Conservation (phyloP, 371 early-diverging fungal genomes). For the Syncephalastrum monosporum region DNA sequence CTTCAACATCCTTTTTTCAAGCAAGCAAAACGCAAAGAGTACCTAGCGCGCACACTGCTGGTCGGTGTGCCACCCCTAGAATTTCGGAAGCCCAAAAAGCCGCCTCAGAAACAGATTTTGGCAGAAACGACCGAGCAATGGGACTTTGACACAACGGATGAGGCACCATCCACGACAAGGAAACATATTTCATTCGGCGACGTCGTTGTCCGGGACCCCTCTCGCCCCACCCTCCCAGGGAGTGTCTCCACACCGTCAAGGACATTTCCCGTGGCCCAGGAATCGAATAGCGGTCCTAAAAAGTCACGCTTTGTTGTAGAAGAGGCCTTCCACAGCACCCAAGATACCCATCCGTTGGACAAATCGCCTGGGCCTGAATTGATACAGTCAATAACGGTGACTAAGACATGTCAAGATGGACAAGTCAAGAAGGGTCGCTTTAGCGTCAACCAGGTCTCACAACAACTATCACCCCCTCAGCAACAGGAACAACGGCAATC, state of each 20-base stretch:
- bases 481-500: background rate
- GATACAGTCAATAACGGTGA: background rate
- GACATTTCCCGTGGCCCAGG: constrained; percentile 4
- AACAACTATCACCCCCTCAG: background rate
- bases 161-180: constrained; percentile 9
- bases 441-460: constrained; percentile 45
- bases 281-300: constrained; percentile 18
- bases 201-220: constrained; percentile 39
- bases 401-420: constrained; percentile 12
- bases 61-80: constrained; percentile 70
- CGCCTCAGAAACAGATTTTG: constrained; percentile 33
- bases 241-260: background rate
- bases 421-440: constrained; percentile 66
- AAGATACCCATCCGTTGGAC: constrained; percentile 19
- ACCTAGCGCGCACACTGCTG: constrained; percentile 62
- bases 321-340: constrained; percentile 14
- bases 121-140: constrained; percentile 36
- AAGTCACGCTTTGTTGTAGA: constrained; percentile 57
- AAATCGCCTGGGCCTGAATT: constrained; percentile 2
- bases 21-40: constrained; percentile 68
- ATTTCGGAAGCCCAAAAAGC: constrained; percentile 49
- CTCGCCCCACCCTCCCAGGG: background rate
- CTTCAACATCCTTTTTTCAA: constrained; percentile 80
- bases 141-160: constrained; percentile 41
- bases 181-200: constrained; percentile 52